Evolutionary conservation across 2,329 filamentous ascomycete genomes (phyloP).

Genomic region (Penicillium sp.): DNA sequence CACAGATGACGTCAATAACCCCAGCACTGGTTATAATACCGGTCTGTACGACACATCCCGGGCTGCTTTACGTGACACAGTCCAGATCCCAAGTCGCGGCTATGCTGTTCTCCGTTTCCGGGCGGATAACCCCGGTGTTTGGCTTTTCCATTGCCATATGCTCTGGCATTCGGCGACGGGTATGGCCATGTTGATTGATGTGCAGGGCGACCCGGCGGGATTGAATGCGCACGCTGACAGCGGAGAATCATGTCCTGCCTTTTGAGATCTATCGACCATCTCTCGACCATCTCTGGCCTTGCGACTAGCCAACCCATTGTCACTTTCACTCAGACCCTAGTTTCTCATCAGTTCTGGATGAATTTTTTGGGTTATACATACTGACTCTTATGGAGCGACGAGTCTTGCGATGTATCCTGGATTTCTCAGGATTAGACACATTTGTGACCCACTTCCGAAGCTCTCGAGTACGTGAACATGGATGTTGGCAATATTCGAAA

Average conservation of each 20-base stretch:
- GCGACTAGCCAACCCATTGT: not conserved
- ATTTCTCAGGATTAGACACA: too few species aligned
- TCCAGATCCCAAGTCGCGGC: constrained; percentile 48
- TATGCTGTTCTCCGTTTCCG: constrained; percentile 50
- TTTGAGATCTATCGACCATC: not conserved
- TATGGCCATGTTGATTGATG: constrained; percentile 38
- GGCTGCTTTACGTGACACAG: constrained; percentile 45
- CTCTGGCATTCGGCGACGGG: constrained; percentile 45
- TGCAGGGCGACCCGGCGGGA: constrained; percentile 19
- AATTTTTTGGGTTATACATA: too few species aligned
- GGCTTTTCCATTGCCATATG: constrained; percentile 46
- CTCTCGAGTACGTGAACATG: not conserved
- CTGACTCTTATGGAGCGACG: too few species aligned
- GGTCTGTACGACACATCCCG: constrained; percentile 23
- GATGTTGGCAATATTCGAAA: not conserved
- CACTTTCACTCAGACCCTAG: not conserved
- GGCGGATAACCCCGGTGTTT: constrained; percentile 47
- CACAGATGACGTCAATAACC: constrained; percentile 8
- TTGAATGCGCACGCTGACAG: constrained; percentile 11
- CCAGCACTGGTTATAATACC: constrained; percentile 22
- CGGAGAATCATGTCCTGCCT: not conserved
- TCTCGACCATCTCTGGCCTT: too few species aligned
- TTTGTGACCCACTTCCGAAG: too few species aligned
- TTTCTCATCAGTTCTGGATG: not conserved
- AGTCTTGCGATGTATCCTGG: too few species aligned